Base-by-base conservation (phyloP, 2,329 filamentous ascomycete genomes). In the Penicillium aurantiogriseum region DNA sequence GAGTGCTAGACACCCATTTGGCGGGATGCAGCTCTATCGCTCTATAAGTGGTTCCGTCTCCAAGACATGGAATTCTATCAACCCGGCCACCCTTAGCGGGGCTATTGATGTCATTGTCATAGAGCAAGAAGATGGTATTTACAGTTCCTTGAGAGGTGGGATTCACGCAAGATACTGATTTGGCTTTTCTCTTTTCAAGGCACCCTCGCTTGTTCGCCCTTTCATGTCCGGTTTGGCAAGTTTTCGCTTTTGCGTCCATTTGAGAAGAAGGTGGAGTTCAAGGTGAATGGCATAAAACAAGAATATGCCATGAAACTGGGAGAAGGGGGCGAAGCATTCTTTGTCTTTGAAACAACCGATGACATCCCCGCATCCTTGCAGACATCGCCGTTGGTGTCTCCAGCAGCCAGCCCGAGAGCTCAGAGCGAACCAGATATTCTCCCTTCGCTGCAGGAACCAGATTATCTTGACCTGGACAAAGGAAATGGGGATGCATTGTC, bases 31-130 rank as follows among this genome's bases (percentile, higher is more conserved):
- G 83, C 97, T 97, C 89, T 92, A 97, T 67, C 86, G 94, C 67
- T 96, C 92, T 71, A 85, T 97, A 69, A 94, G 91, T 76, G 92
- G 92, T 74, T 95, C 92, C 51, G 93, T 99, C 69, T 96, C 92
- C 68, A 97, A 94, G 79, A 93, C 94, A 76, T 99, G 94, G 94
- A 99, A 99, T 78, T 97, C 92, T 27, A 96, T 99, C 82, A 99
- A 99, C 76, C 94, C 94, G 50, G 92, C 94, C 44, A 99, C 94
- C 13, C 85, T 99, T 56, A 96, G 91, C 79, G 94, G 94, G 71
- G 94, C 94, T 71, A 97, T 99, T 79, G 94, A 99, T 82, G 93
- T 97, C 67, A 96, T 99, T 66, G 93, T 99, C 54, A 92, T 99
- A 58, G 92, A 99, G 77, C 92, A 95, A 67, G 91, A 93, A 72